Evolutionary conservation across 768 basidiomycete species (phyloP).

Genomic region (Gyrodon lividus): DNA sequence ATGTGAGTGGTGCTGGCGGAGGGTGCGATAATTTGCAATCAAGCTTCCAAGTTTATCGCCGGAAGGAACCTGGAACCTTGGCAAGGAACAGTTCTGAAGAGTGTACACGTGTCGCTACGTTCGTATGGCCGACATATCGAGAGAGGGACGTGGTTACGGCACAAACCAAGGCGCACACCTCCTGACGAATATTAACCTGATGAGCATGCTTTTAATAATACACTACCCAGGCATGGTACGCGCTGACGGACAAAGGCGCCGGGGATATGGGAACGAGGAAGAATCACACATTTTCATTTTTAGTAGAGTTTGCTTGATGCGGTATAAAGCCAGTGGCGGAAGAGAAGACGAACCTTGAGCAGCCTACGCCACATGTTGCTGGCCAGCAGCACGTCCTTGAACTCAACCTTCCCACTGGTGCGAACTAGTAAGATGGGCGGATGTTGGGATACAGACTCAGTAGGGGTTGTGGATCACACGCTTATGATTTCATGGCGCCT

Average conservation of each 20-base stretch:
- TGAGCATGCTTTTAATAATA: background rate
- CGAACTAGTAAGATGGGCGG: background rate
- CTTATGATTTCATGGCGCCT: background rate
- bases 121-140: background rate
- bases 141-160: background rate
- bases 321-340: background rate
- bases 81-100: background rate
- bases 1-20: no score
- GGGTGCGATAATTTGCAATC: no score
- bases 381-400: constrained; percentile 12
- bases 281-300: constrained; percentile 5
- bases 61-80: no score
- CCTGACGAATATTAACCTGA: background rate
- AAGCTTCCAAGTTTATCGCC: no score
- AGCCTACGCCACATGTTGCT: constrained; percentile 4
- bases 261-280: constrained; percentile 5
- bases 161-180: background rate
- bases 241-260: constrained; percentile 1
- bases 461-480: background rate
- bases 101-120: background rate
- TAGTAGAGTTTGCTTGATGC: background rate
- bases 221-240: background rate
- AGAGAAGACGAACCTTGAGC: background rate
- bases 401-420: background rate
- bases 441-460: background rate